A percentile compares a stretch with the other conserved stretches of the same genome.
Evolutionary conservation across 1,139 yeast genomes (phyloP).

Genomic region (Blastobotrys buckinghamii): DNA sequence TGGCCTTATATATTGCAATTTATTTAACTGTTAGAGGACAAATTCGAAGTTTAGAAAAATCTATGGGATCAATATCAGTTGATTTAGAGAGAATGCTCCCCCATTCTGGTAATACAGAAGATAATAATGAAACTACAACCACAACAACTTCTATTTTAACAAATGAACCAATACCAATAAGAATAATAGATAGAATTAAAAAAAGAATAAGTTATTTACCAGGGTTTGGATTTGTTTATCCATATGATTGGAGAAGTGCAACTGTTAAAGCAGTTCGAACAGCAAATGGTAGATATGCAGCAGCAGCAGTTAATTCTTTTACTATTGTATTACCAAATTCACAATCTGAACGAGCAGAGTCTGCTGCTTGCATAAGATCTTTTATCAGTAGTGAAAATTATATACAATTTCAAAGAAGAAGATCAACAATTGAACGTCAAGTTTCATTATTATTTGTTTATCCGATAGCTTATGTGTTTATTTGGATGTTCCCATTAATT

Average conservation of each 20-base stretch:
- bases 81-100: neutral
- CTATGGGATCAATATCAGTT: neutral
- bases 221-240: conserved; percentile 15
- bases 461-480: conserved; percentile 65
- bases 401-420: conserved; percentile 39
- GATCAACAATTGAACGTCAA: conserved; percentile 60
- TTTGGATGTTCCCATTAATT: conserved; percentile 75
- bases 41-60: conserved; percentile 22
- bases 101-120: neutral
- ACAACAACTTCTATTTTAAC: neutral
- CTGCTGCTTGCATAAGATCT: conserved; percentile 5
- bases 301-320: conserved; percentile 15
- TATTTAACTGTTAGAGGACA: conserved; percentile 51
- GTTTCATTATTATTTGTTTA: conserved; percentile 71
- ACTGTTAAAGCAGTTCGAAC: conserved; percentile 13
- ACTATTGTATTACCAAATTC: conserved; percentile 38
- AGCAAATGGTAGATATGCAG: conserved; percentile 8
- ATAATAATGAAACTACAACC: neutral
- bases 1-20: conserved; percentile 59
- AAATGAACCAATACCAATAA: neutral
- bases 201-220: conserved; percentile 16
- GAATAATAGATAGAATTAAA: neutral
- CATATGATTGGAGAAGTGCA: conserved; percentile 17
- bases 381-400: conserved; percentile 19
- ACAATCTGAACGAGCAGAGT: conserved; percentile 38